Evolutionary conservation across 1,284 basidiomycete genomes (phyloP).

Genomic region (Ceratobasidium sp.): DNA sequence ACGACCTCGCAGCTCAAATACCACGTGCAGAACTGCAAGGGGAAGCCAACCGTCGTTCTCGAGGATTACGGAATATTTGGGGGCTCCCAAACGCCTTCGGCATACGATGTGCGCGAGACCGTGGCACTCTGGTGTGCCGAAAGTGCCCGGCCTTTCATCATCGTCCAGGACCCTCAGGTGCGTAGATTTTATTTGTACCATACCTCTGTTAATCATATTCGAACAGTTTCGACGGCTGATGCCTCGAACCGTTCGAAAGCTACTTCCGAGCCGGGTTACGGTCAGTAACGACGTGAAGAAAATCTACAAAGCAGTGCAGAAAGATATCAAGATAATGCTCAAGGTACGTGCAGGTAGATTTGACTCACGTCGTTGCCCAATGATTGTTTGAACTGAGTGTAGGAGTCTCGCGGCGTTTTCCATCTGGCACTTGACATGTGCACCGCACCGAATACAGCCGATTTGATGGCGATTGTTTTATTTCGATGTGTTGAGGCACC

Average conservation of each 20-base stretch:
- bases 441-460: background rate
- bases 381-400: background rate
- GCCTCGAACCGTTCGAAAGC: background rate
- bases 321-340: background rate
- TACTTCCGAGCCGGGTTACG: background rate
- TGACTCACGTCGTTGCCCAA: background rate
- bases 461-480: constrained; percentile 2
- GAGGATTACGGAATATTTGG: no score
- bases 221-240: background rate
- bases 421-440: constrained; percentile 1
- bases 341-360: background rate
- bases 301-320: background rate
- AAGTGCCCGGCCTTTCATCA: background rate
- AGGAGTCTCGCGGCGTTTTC: background rate
- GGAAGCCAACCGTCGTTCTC: no score
- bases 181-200: background rate
- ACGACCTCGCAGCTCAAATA: no score
- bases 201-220: background rate
- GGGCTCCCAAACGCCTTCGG: no score
- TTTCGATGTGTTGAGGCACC: background rate
- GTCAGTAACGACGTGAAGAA: background rate
- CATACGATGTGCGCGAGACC: background rate
- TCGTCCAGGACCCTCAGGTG: background rate
- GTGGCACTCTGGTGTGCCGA: constrained; percentile 13
- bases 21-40: no score